Evolutionary conservation across 176 grass and related monocot species (phyloP), one percentile per base, ranked within the genome.

Genomic region (Cocos nucifera): DNA sequence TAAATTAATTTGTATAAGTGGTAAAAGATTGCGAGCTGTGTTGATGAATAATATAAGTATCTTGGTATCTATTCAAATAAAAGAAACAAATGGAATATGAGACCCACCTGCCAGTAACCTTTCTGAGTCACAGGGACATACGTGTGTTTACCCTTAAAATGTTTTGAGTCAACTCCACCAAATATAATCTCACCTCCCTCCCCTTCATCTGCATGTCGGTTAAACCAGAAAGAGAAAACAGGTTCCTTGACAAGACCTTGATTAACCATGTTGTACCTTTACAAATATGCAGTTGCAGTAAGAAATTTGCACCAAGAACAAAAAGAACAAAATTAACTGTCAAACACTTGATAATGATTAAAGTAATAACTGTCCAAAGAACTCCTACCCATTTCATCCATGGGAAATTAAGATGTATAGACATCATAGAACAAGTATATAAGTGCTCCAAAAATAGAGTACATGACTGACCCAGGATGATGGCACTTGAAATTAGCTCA

Each of bases 181-280:
- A 68, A 68, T 15, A 68, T 52, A 57, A 68, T 68, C 20, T 68
- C 65, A 4, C 65, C 65, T 56, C 65, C 65, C 19, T 68, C 65
- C 52, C 65, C 65, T 22, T 68, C 53, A 1, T 56, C 65, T 39
- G 53, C 51, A 68, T 68, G 54, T 22, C 65, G 26, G 26, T 68
- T 68, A 56, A 68, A 68, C 65, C 65, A 68, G 65, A 68, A 68
- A 19, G 65, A 56, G 51, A 68, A 68, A 9, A 68, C 53, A 22
- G 65, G 26, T 21, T 55, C 65, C 39, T 44, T 68, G 53, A 68
- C 29, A 48, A 68, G 52, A 35, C 53, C 53, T 56, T 68, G 65
- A 4, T 56, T 14, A 22, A 68, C 53, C 65, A 68, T 68, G 53
- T 68, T 68, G 53, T 68, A 68, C 65, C 65, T 68, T 44, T 44